A percentile compares a stretch with the other conserved stretches of the same genome.
Conservation (phyloP, 345 rosid genomes). For the Cardamine resedifolia region DNA sequence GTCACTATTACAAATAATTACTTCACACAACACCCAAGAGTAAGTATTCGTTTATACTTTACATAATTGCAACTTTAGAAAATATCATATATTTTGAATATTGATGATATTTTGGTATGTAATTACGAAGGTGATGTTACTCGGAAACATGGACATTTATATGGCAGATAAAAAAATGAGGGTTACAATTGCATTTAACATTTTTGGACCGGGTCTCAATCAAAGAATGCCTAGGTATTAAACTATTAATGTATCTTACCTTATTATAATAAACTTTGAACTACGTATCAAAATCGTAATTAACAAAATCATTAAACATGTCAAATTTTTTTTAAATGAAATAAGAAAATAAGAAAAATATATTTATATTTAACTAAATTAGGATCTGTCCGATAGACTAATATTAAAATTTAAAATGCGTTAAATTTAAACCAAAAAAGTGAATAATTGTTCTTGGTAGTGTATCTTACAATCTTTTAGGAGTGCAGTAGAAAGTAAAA, state of each 20-base stretch:
- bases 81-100: neutral
- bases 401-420: too few species aligned
- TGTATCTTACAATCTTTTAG: too few species aligned
- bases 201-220: slow-evolving; percentile 61
- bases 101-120: slow-evolving; percentile 16
- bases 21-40: slow-evolving; percentile 65
- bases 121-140: slow-evolving; percentile 52
- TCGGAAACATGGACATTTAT: slow-evolving; percentile 58
- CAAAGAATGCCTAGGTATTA: slow-evolving; percentile 95
- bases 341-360: too few species aligned
- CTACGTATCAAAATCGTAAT: too few species aligned
- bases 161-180: slow-evolving; percentile 64
- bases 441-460: too few species aligned
- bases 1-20: slow-evolving; percentile 75
- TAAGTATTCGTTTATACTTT: slow-evolving; percentile 13
- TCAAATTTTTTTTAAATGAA: too few species aligned
- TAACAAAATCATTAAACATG: too few species aligned
- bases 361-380: too few species aligned
- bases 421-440: too few species aligned
- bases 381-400: neutral
- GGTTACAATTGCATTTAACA: slow-evolving; percentile 71
- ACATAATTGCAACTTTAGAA: neutral
- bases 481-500: neutral
- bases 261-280: too few species aligned
- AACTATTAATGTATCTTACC: slow-evolving; percentile 18